Evolutionary conservation across 169 alveolate species (phyloP), one percentile per base, ranked within the genome.

Genomic region (Eimeria maxima): DNA sequence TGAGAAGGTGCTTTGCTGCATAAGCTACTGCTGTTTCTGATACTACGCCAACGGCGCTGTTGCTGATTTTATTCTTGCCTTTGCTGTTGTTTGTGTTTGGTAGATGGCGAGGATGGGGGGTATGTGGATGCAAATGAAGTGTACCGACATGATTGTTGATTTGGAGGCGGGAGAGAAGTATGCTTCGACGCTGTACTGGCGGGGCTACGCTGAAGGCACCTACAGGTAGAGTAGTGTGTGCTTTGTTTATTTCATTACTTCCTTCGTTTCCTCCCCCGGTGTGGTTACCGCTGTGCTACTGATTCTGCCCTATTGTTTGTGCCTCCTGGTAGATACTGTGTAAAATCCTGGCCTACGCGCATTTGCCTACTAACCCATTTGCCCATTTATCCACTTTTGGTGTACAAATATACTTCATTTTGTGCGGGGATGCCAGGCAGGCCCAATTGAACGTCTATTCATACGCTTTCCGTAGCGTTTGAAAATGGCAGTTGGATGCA

Each of bases 91-190:
- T 65, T 33, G 5, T 73, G 89, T 33, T 76, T 0, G 44, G 63
- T 47, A 91, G 95, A 91, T 91, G 95, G 95, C 95, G 29, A 47
- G 95, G 16, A 91, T 91, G 95, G 95, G 95, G n/a, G 95, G 95
- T 57, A 91, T 91, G 95, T 91, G 86, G 74, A 18, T 33, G 42
- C 95, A 91, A 73, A 44, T 67, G 74, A 42, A 73, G 47, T 91
- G 95, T 60, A 57, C 80, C 6, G 90, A 91, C 50, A 91, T 91
- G 95, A 74, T 91, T 16, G 69, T 91, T 74, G 95, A 73, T 71
- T 76, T 76, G 90, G 71, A 50, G 24, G 67, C 95, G 11, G 71
- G n/a, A 13, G 57, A 42, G 38, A 67, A 42, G 7, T 83, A 91
- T 69, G 81, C 69, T 6, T 27, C 84, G 83, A 73, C 60, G 4